phyloP scores from a whole-genome alignment of 495 filamentous ascomycete genomes.

The Aspergillus asperescens region DNA sequence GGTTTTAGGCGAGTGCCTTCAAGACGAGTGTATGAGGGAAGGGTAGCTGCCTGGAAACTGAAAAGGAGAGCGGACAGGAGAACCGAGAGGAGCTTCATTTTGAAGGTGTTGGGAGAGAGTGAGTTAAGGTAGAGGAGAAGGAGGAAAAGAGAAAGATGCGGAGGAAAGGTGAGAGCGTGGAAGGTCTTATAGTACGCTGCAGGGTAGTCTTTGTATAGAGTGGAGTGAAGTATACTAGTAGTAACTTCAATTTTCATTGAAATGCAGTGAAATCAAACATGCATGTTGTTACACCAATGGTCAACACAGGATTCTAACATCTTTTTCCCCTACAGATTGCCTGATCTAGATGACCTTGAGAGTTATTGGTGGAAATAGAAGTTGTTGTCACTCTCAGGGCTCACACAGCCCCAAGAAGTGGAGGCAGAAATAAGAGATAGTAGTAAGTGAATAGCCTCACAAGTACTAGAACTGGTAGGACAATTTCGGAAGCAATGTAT shows the following conservation, averaged over 20 bases:
- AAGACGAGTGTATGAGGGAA: not conserved
- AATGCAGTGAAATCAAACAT: conserved; percentile 13
- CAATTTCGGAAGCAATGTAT: not conserved
- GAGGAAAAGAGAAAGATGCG: not conserved
- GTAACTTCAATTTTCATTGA: conserved; percentile 4
- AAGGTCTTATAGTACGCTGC: not conserved
- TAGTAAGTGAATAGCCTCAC: not conserved
- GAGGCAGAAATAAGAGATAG: too few relatives aligned
- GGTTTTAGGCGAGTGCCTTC: not conserved
- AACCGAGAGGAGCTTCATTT: conserved; percentile 6
- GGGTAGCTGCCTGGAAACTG: not conserved
- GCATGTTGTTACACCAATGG: conserved; percentile 4
- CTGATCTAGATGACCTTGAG: too few relatives aligned
- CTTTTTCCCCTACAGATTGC: too few relatives aligned
- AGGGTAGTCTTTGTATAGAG: not conserved
- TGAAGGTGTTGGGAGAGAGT: not conserved
- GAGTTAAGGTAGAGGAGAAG: not conserved
- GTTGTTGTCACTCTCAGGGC: too few relatives aligned
- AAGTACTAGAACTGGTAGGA: not conserved
- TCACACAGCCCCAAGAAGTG: too few relatives aligned
- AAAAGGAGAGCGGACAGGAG: not conserved
- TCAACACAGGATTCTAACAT: not conserved
- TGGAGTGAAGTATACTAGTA: not conserved
- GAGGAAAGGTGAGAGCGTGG: not conserved
- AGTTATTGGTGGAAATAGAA: too few relatives aligned